Evolutionary conservation across 768 basidiomycete genomes (phyloP).

Genomic region (Pulveroboletus sp.): DNA sequence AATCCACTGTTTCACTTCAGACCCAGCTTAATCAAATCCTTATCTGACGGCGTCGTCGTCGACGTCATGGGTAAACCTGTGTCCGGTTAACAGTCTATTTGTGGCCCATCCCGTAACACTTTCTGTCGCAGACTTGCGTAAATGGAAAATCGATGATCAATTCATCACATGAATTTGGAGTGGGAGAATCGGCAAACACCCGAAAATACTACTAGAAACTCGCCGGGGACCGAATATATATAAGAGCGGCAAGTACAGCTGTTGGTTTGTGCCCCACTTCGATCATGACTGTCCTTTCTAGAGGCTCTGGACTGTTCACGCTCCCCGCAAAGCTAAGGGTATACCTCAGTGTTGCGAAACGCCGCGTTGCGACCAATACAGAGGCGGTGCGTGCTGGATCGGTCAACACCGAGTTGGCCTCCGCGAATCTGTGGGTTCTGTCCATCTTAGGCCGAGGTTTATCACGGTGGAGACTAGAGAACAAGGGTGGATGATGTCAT

Average conservation of each 20-base stretch:
- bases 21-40: too few relatives aligned
- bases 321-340: not conserved
- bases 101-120: too few relatives aligned
- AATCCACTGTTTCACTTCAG: too few relatives aligned
- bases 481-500: constrained; percentile 24
- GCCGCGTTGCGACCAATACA: not conserved
- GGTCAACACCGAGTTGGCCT: not conserved
- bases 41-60: too few relatives aligned
- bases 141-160: not conserved
- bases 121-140: too few relatives aligned
- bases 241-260: too few relatives aligned
- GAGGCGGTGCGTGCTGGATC: not conserved
- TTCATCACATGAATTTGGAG: not conserved
- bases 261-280: too few relatives aligned
- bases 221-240: too few relatives aligned
- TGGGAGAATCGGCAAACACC: constrained; percentile 2
- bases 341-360: not conserved
- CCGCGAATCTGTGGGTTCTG: not conserved
- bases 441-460: not conserved
- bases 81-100: too few relatives aligned
- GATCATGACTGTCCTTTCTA: too few relatives aligned
- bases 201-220: not conserved
- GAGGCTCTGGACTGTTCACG: not conserved
- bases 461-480: not conserved
- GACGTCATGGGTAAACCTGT: too few relatives aligned